Base-by-base conservation (phyloP, 257 asterid genomes). In the Salvia miltiorrhiza region DNA sequence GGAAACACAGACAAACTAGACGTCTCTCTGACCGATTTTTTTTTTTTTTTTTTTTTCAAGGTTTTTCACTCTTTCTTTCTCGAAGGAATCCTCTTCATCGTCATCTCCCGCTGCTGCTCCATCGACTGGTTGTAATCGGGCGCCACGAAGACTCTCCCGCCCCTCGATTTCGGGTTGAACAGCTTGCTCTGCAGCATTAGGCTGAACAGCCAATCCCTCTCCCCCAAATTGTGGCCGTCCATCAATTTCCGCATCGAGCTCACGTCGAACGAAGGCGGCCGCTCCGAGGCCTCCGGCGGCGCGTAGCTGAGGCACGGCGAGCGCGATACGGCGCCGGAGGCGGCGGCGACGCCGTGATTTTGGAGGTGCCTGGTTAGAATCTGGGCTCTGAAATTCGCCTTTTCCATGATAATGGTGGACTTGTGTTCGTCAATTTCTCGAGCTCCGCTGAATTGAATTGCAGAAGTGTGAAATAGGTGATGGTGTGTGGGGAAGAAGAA, bases 61-160 rank as follows among this genome's bases (percentile, higher is more conserved):
- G n/a, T n/a, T n/a, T n/a, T n/a, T n/a, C n/a, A n/a, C n/a, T n/a
- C n/a, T n/a, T n/a, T n/a, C n/a, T n/a, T n/a, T n/a, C 53, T 81
- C 66, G 35, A 94, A 94, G 33, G 77, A 76, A 94, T 80, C 55
- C 99, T 86, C 85, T 82, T 84, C 99, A 91, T 91, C 5, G 99
- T 94, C 78, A 94, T 82, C 87, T 89, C 97, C 77, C 97, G 90
- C 80, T 94, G 99, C 74, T 89, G 97, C 79, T 91, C 97, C 95
- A 91, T 94, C 17, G 99, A 82, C 74, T 89, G 99, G 59, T 89
- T 91, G 48, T 84, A 94, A 80, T 94, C 97, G 16, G 99, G 96
- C 50, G 73, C 84, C 13, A 84, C 87, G 63, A 86, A 94, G 7
- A 78, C 81, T 47, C 89, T 94, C 9, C 95, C 97, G 6, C 99